Evolutionary conservation across 805 yeast species (phyloP).

Genomic region (Ogataea haglerorum): DNA sequence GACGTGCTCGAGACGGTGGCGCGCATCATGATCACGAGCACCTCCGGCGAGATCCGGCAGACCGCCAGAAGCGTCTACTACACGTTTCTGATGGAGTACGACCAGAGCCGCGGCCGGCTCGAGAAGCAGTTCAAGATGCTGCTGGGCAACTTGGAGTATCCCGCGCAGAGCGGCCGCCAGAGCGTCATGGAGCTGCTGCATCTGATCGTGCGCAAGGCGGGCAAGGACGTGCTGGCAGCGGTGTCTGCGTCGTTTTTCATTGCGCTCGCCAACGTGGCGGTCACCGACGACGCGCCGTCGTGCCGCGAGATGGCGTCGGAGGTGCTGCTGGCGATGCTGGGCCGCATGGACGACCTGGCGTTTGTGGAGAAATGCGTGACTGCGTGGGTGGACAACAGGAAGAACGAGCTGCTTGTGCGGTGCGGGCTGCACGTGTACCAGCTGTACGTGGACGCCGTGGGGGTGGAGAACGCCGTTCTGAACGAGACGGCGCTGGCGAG

Average conservation of each 20-base stretch:
- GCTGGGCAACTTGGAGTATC: conserved; percentile 77
- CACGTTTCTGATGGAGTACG: conserved; percentile 88
- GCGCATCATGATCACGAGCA: conserved; percentile 85
- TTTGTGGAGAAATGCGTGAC: conserved; percentile 40
- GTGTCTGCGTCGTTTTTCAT: conserved; percentile 77
- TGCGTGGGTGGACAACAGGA: conserved; percentile 63
- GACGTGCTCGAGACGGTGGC: conserved; percentile 81
- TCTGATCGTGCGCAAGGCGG: conserved; percentile 63
- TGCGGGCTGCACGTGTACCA: conserved; percentile 76
- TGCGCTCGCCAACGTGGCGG: conserved; percentile 71
- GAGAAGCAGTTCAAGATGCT: conserved; percentile 80
- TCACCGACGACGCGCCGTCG: conserved; percentile 70
- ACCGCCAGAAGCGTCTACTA: conserved; percentile 79
- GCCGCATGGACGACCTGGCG: conserved; percentile 37
- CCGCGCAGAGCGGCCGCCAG: conserved; percentile 80
- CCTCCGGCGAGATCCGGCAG: conserved; percentile 75
- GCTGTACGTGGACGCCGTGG: conserved; percentile 50
- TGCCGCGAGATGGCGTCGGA: conserved; percentile 83
- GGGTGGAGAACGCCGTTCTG: conserved; percentile 33
- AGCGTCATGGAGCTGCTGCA: conserved; percentile 88
- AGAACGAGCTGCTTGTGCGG: conserved; percentile 51
- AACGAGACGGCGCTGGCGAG: conserved; percentile 29
- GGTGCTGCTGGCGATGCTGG: conserved; percentile 53
- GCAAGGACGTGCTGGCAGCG: conserved; percentile 53
- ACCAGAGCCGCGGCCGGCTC: conserved; percentile 82